Evolutionary conservation across 495 filamentous ascomycete genomes (phyloP), one percentile per base, ranked within the genome.

Genomic region (Tricharina praecox): DNA sequence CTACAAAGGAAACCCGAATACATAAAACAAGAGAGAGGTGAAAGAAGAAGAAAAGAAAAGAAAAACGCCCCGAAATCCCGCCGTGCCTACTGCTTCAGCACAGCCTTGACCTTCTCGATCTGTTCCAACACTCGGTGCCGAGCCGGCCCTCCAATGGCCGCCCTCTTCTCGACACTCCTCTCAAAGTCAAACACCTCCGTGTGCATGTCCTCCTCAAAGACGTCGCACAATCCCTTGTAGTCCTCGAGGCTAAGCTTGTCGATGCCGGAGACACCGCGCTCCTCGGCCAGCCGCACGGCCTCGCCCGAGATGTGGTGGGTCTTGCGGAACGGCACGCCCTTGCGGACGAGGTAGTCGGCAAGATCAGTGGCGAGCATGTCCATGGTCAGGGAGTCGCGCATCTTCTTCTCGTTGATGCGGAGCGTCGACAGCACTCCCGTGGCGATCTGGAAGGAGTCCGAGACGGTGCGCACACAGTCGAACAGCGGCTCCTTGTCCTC

Each of bases 291-390:
- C 30, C 77, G 76, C 11, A 94, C 87, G 7, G 83, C 73, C 33
- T 74, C 75, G 9, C 88, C 88, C 2, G 79, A 81, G 62, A 93
- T 86, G 65, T 93, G 85, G 68, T 93, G 85, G 1, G 85, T 83
- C 68, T 93, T 81, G 16, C 78, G 66, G 69, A 82, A 83, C 5
- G 79, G 79, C 18, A 90, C 81, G 28, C 85, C 84, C 70, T 90
- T 88, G 54, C 83, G 73, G 32, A 94, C 88, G 3, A 93, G 72
- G 63, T 92, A 93, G 60, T 93, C 87, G 18, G 87, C 88, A 33
- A 93, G 68, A 55, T 93, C 86, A 18, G 80, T 85, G 25, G 77
- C 79, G 16, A 83, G 73, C 78, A 85, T 84, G 50, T 87, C 82
- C 35, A 80, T 85, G 35, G 83, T 60, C 38, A 93, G 69, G 0